These are phyloP conservation scores for Yamadazyma diospyri DNA, from an alignment of 1,139 yeast genomes.

Conservation along the genomic window DNA sequence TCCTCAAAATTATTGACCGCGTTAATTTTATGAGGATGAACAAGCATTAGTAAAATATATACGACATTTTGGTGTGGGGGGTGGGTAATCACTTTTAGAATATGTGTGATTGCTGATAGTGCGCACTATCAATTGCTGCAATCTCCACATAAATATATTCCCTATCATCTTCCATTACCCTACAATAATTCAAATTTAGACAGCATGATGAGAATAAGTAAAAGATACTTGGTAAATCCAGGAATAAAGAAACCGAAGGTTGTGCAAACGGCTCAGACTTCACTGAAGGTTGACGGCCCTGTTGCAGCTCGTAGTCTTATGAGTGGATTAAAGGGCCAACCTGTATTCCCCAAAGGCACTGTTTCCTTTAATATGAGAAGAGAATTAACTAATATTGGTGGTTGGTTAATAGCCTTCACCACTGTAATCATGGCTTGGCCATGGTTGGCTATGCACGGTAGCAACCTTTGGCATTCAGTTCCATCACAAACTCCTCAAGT, in stretches of 20 bases:
- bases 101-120: too few species aligned
- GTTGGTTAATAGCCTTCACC: slow-evolving; percentile 13
- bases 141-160: neutral
- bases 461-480: slow-evolving; percentile 14
- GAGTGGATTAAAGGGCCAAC: slow-evolving; percentile 11
- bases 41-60: too few species aligned
- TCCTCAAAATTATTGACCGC: too few species aligned
- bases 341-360: slow-evolving; percentile 12
- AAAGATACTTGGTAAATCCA: slow-evolving; percentile 9
- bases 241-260: slow-evolving; percentile 10
- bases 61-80: too few species aligned
- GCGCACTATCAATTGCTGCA: neutral
- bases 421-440: slow-evolving; percentile 19
- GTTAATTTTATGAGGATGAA: too few species aligned
- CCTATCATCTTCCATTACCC: neutral
- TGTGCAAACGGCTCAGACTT: slow-evolving; percentile 2
- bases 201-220: slow-evolving; percentile 1
- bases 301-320: slow-evolving; percentile 7
- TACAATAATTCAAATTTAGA: neutral
- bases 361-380: slow-evolving; percentile 8
- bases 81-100: too few species aligned
- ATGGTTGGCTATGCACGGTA: slow-evolving; percentile 9
- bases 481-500: slow-evolving; percentile 18
- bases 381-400: slow-evolving; percentile 16
- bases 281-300: slow-evolving; percentile 4